These are phyloP conservation scores for Ophidiomyces ophidiicola DNA, from an alignment of 2,329 filamentous ascomycete genomes.

Conservation along the genomic window DNA sequence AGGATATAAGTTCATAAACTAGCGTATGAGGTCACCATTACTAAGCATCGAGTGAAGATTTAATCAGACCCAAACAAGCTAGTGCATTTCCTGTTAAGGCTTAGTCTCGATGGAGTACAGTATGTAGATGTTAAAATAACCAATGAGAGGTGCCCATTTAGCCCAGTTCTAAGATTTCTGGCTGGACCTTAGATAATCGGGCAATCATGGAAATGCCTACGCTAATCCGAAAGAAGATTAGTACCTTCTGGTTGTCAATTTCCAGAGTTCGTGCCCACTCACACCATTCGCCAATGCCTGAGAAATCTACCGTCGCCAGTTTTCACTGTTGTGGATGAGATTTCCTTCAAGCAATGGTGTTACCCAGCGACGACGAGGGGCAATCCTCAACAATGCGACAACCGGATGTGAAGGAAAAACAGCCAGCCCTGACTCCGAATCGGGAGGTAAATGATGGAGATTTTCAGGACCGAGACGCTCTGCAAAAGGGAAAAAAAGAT, in stretches of 20 bases:
- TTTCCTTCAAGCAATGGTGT: background rate
- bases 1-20: too few relatives aligned
- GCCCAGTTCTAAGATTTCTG: too few relatives aligned
- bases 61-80: too few relatives aligned
- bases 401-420: background rate
- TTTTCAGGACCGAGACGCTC: background rate
- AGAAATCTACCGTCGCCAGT: background rate
- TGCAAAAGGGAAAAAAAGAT: conserved; percentile 11
- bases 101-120: too few relatives aligned
- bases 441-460: background rate
- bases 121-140: too few relatives aligned
- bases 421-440: background rate
- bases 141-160: too few relatives aligned
- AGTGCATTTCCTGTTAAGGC: too few relatives aligned
- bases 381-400: background rate
- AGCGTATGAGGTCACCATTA: too few relatives aligned
- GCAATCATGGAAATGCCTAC: too few relatives aligned
- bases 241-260: background rate
- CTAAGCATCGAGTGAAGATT: too few relatives aligned
- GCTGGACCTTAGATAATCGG: too few relatives aligned
- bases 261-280: background rate
- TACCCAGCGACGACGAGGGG: conserved; percentile 2
- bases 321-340: conserved; percentile 1
- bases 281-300: background rate
- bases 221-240: background rate